Evolutionary conservation across 306 rosid genomes (phyloP).

Genomic region (Hippophae gyantsensis): DNA sequence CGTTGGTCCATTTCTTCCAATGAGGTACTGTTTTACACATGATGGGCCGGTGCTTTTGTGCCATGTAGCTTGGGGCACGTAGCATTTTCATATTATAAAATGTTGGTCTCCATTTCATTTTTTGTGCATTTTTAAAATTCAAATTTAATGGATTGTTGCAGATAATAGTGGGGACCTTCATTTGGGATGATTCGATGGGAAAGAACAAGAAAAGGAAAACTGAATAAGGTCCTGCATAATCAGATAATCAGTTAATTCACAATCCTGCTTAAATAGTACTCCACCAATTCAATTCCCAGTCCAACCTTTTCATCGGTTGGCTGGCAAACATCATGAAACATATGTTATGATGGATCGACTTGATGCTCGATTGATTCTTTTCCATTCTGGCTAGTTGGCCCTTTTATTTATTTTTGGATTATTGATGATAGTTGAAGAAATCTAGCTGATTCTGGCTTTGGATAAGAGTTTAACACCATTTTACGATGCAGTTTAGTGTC

Average conservation of each 20-base stretch:
- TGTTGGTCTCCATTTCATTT: too few relatives aligned
- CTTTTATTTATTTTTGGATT: conserved; percentile 38
- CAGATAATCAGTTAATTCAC: conserved; percentile 48
- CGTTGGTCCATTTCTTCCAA: too few relatives aligned
- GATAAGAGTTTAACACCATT: conserved; percentile 27
- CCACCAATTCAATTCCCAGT: conserved; percentile 43
- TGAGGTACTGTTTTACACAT: too few relatives aligned
- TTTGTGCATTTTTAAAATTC: not conserved
- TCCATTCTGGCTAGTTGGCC: conserved; percentile 22
- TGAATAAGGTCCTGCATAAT: conserved; percentile 37
- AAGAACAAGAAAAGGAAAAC: conserved; percentile 60
- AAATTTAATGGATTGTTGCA: conserved; percentile 24
- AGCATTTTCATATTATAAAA: too few relatives aligned
- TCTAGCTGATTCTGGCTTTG: conserved; percentile 30
- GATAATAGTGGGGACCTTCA: conserved; percentile 90
- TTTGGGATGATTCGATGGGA: conserved; percentile 64
- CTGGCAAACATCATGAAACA: conserved; percentile 68
- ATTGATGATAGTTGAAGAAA: conserved; percentile 27
- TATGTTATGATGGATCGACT: conserved; percentile 70
- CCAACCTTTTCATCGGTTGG: conserved; percentile 43
- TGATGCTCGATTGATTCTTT: conserved; percentile 74
- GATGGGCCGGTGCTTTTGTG: too few relatives aligned
- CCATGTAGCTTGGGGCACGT: too few relatives aligned
- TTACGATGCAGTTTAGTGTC: not conserved
- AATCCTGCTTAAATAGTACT: conserved; percentile 39